Evolutionary conservation across 2,329 filamentous ascomycete species (phyloP).

Genomic region (Aspergillus bombycis): DNA sequence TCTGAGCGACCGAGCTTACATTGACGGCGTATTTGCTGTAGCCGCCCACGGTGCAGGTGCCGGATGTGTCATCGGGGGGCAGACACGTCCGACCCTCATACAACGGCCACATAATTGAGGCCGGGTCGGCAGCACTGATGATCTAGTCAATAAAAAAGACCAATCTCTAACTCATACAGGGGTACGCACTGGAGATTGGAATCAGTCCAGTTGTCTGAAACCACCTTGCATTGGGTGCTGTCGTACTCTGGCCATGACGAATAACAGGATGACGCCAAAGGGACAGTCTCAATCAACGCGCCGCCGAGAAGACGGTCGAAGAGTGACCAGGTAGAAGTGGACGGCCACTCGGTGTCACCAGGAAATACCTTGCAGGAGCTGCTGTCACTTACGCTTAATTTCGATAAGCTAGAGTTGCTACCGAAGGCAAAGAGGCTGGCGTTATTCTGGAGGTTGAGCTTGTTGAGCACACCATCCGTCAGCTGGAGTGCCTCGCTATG

Average conservation of each 20-base stretch:
- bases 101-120: conserved; percentile 32
- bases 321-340: conserved; percentile 23
- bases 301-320: conserved; percentile 28
- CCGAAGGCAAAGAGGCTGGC: too few relatives aligned
- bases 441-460: conserved; percentile 11
- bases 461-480: conserved; percentile 25
- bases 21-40: conserved; percentile 42
- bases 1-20: conserved; percentile 36
- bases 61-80: conserved; percentile 25
- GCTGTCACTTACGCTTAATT: background rate
- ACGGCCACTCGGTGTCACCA: conserved; percentile 29
- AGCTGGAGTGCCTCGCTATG: conserved; percentile 31
- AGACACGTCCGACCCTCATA: conserved; percentile 32
- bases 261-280: conserved; percentile 32
- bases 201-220: conserved; percentile 27
- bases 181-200: conserved; percentile 30
- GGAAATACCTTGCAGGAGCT: conserved; percentile 31
- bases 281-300: conserved; percentile 31
- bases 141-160: background rate
- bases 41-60: conserved; percentile 33
- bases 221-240: conserved; percentile 18
- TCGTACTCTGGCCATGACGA: conserved; percentile 30
- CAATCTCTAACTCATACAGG: background rate
- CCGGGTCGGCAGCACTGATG: conserved; percentile 25
- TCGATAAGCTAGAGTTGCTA: conserved; percentile 2